A percentile compares a stretch with the other conserved stretches of the same genome.
Evolutionary conservation across 2,329 filamentous ascomycete species (phyloP).

Genomic region (Knufia petricola): DNA sequence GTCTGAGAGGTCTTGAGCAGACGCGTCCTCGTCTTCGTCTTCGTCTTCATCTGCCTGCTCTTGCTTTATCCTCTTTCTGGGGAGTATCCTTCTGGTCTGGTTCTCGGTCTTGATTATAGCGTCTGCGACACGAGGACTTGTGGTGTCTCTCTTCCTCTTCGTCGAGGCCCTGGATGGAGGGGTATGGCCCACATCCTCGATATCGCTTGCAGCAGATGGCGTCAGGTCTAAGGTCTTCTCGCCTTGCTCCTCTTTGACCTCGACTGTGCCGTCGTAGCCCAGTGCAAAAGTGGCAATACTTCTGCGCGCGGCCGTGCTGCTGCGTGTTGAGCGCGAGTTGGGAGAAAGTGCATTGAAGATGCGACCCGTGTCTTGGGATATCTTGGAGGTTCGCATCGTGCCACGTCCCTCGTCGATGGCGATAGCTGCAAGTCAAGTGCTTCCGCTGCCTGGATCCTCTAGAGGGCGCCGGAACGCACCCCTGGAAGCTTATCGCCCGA

Average conservation of each 20-base stretch:
- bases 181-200: conserved; percentile 48
- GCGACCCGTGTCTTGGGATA: conserved; percentile 50
- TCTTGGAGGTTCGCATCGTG: conserved; percentile 48
- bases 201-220: conserved; percentile 34
- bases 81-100: conserved; percentile 15
- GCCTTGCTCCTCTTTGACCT: conserved; percentile 26
- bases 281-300: conserved; percentile 37
- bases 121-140: conserved; percentile 7
- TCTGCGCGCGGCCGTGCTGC: conserved; percentile 36
- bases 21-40: too few species aligned
- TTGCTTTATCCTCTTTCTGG: conserved; percentile 24
- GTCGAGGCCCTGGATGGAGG: conserved; percentile 25
- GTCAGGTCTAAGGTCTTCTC: conserved; percentile 29
- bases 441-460: not conserved
- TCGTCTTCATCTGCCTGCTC: conserved; percentile 23
- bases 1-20: not conserved
- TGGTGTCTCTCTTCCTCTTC: conserved; percentile 41
- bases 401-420: not conserved
- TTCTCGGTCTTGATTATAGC: conserved; percentile 17
- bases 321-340: conserved; percentile 32
- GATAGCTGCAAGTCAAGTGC: not conserved
- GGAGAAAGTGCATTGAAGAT: conserved; percentile 42
- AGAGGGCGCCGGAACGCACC: not conserved
- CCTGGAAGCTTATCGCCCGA: not conserved
- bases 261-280: conserved; percentile 24